Conservation (phyloP, 2,329 filamentous ascomycete species). For the Penicillium aurantiogriseum region DNA sequence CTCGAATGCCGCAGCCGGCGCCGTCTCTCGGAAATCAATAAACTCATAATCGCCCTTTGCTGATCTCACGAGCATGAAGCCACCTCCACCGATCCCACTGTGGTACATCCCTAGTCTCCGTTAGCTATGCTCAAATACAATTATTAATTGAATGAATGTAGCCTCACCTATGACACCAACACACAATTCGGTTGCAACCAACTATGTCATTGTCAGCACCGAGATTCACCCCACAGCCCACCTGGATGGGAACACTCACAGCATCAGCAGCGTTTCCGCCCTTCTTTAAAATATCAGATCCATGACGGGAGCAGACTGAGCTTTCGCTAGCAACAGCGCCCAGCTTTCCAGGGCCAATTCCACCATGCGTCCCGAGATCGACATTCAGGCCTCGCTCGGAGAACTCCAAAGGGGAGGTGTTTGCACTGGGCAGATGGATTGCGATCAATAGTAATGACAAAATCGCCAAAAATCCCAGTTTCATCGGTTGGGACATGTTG, state of each 20-base stretch:
- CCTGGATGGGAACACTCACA: conserved; percentile 33
- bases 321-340: conserved; percentile 72
- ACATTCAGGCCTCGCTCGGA: not conserved
- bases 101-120: conserved; percentile 64
- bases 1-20: conserved; percentile 74
- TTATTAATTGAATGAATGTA: not conserved
- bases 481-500: conserved; percentile 21
- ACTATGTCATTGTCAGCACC: conserved; percentile 32
- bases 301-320: conserved; percentile 66
- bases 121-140: conserved; percentile 1
- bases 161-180: conserved; percentile 65
- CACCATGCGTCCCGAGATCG: conserved; percentile 28
- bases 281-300: conserved; percentile 59
- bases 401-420: conserved; percentile 24
- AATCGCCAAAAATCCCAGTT: conserved; percentile 17
- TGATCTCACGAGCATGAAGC: conserved; percentile 79
- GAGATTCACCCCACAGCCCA: not conserved
- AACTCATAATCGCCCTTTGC: conserved; percentile 75
- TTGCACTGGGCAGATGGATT: conserved; percentile 22
- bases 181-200: conserved; percentile 72
- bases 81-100: conserved; percentile 80
- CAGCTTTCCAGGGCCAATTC: conserved; percentile 28
- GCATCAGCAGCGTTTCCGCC: conserved; percentile 75
- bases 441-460: conserved; percentile 23
- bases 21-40: conserved; percentile 86